Evolutionary conservation across 2,329 filamentous ascomycete genomes (phyloP).

Genomic region (Aspergillus fumigatus): DNA sequence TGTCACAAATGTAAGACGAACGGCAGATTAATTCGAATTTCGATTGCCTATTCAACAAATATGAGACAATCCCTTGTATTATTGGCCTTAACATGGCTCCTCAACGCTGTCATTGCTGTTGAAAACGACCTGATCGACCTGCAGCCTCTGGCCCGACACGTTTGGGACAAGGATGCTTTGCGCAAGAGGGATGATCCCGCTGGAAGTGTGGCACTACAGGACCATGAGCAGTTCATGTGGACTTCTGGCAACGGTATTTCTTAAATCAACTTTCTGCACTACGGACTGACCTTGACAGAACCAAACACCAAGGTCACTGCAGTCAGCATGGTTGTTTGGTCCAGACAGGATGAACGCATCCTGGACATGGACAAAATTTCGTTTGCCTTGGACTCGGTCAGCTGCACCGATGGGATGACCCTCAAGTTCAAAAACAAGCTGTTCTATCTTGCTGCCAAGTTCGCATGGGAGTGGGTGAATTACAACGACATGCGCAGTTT

Average conservation of each 20-base stretch:
- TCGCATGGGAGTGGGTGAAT: conserved; percentile 8
- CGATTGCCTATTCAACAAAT: too few species aligned
- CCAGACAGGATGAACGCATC: conserved; percentile 7
- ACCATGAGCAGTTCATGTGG: conserved; percentile 8
- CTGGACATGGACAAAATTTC: conserved; percentile 8
- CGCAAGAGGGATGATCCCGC: conserved; percentile 1
- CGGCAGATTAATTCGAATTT: too few species aligned
- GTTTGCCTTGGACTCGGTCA: conserved; percentile 5
- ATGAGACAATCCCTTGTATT: too few species aligned
- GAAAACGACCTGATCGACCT: too few species aligned
- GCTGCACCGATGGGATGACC: conserved; percentile 2
- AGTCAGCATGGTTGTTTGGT: conserved; percentile 8
- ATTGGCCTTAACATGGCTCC: too few species aligned
- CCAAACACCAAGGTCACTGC: conserved; percentile 2
- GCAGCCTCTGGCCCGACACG: background rate
- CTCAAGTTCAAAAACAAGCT: conserved; percentile 5
- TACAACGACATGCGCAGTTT: conserved; percentile 8
- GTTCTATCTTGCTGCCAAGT: conserved; percentile 7
- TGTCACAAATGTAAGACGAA: too few species aligned
- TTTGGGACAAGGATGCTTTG: conserved; percentile 4
- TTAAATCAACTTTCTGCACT: background rate
- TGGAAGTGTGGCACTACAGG: background rate
- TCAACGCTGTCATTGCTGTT: too few species aligned
- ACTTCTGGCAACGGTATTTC: conserved; percentile 2
- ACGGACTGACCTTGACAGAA: too few species aligned